Percentiles rank a stretch among this genome's conserved stretches.
These are phyloP conservation scores for Geum urbanum DNA, from an alignment of 306 rosid species.

Conservation along the genomic window DNA sequence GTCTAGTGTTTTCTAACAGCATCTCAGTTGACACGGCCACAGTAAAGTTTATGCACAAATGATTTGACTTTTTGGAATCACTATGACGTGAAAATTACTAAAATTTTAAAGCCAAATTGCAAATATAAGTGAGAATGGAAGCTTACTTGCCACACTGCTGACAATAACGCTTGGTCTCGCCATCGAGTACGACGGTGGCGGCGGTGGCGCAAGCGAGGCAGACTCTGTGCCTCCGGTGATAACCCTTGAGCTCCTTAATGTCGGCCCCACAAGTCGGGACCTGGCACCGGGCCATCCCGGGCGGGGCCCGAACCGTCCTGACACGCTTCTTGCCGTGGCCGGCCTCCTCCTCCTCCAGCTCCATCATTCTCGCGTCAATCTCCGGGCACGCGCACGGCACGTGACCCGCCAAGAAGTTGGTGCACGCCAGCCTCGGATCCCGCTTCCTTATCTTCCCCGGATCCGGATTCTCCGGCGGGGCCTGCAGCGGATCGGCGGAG, in stretches of 20 bases:
- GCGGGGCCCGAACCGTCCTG: constrained; percentile 40
- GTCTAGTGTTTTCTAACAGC: background rate
- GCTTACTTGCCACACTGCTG: constrained; percentile 99
- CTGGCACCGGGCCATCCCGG: constrained; percentile 56
- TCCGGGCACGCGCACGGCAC: constrained; percentile 98
- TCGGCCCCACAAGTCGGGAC: constrained; percentile 84
- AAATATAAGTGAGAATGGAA: background rate
- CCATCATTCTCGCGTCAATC: constrained; percentile 50
- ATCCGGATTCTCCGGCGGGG: constrained; percentile 8
- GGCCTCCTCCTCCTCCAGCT: constrained; percentile 53
- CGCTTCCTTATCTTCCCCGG: constrained; percentile 58
- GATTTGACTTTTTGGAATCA: too few relatives aligned
- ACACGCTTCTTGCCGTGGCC: constrained; percentile 64
- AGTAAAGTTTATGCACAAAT: background rate
- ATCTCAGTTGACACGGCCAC: too few relatives aligned
- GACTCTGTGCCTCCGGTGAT: constrained; percentile 83
- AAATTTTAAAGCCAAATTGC: background rate
- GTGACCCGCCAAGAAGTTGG: constrained; percentile 80
- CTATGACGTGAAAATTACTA: background rate
- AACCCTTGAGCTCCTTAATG: constrained; percentile 79
- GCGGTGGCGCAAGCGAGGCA: constrained; percentile 85
- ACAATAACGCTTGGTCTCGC: constrained; percentile 73
- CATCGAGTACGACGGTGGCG: constrained; percentile 48
- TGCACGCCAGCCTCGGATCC: constrained; percentile 77
- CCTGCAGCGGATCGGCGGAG: background rate